Evolutionary conservation across 305 asterid genomes (phyloP).

Genomic region (Withania somnifera): DNA sequence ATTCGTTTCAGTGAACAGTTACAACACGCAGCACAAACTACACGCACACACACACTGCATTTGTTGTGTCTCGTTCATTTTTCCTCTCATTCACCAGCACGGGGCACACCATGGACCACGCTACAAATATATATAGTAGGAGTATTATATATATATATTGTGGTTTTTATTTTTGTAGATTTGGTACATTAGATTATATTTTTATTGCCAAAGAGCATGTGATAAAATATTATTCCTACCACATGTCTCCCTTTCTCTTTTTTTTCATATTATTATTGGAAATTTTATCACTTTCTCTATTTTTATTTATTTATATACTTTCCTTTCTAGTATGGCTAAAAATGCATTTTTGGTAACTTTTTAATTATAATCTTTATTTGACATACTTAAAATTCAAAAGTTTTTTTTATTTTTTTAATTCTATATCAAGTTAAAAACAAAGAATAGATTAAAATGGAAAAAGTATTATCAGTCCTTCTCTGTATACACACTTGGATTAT

Average conservation of each 20-base stretch:
- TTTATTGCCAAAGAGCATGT: conserved; percentile 1
- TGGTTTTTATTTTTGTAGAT: not conserved
- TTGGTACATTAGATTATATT: not conserved
- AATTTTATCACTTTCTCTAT: too few relatives aligned
- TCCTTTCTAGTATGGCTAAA: too few relatives aligned
- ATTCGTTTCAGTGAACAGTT: not conserved
- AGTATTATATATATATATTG: not conserved
- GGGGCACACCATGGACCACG: not conserved
- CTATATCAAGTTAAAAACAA: too few relatives aligned
- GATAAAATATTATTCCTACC: not conserved
- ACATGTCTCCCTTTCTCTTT: not conserved
- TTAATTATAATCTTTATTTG: too few relatives aligned
- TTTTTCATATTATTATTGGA: too few relatives aligned
- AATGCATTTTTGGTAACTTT: too few relatives aligned
- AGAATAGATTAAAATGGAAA: not conserved
- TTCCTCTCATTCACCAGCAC: not conserved
- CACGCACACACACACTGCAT: not conserved
- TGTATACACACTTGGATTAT: not conserved
- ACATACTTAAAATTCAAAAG: too few relatives aligned
- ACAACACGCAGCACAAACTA: not conserved
- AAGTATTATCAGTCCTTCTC: not conserved
- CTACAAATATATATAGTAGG: too few relatives aligned
- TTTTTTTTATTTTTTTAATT: too few relatives aligned
- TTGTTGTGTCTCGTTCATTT: not conserved
- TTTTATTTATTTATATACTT: too few relatives aligned